Evolutionary conservation across 139 green algal genomes (phyloP).

Genomic region (Gonium pectorale): DNA sequence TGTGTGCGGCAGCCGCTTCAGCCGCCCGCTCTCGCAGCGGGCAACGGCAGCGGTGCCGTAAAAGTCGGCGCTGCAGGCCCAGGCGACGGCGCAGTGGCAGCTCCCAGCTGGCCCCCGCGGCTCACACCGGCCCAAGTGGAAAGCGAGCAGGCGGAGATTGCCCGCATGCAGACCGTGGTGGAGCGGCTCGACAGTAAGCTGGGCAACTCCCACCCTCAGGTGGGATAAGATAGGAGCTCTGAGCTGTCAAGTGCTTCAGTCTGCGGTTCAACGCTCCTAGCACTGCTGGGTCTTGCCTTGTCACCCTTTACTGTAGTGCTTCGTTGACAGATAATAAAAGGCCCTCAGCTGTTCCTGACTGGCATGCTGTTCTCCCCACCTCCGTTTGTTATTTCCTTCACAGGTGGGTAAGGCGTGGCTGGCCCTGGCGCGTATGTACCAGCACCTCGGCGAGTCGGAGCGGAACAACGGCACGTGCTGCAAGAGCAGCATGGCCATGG

Average conservation of each 20-base stretch:
- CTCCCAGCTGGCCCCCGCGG: slow-evolving; percentile 6
- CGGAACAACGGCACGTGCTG: neutral
- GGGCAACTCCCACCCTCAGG: slow-evolving; percentile 47
- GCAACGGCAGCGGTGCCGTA: no score
- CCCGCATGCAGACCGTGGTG: slow-evolving; percentile 40
- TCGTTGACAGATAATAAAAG: no score
- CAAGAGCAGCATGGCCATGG: slow-evolving; percentile 2
- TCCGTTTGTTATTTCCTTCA: neutral
- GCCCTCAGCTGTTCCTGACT: no score
- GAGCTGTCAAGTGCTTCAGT: no score
- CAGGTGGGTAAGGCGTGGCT: slow-evolving; percentile 59
- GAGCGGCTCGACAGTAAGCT: slow-evolving; percentile 41
- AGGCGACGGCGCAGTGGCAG: no score
- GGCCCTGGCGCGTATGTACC: slow-evolving; percentile 52
- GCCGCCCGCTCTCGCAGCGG: neutral
- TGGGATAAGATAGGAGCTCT: no score
- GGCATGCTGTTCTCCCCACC: no score
- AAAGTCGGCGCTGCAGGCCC: no score
- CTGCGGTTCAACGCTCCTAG: no score
- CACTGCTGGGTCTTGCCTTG: no score
- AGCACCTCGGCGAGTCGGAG: slow-evolving; percentile 41
- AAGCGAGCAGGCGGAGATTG: slow-evolving; percentile 37
- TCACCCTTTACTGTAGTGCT: no score
- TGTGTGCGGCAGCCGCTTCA: neutral
- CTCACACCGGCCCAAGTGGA: slow-evolving; percentile 29